Evolutionary conservation across 805 yeast species (phyloP).

Genomic region (Monosporozyma yasuniensis): DNA sequence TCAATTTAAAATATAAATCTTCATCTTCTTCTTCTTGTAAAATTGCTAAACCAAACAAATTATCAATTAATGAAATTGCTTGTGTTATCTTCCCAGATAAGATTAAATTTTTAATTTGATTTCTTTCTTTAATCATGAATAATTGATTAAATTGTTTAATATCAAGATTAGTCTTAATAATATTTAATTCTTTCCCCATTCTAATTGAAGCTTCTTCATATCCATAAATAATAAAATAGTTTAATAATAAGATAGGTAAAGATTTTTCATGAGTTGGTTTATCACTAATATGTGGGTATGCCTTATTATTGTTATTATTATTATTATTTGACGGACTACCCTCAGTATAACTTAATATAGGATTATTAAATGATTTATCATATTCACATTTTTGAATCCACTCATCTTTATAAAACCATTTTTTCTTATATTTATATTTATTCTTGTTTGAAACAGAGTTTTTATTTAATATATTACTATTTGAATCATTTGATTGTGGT

Average conservation of each 20-base stretch:
- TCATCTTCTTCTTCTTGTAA: slow-evolving; percentile 37
- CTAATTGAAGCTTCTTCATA: slow-evolving; percentile 57
- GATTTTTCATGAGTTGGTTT: neutral
- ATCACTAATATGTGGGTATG: neutral
- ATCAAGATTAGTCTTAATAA: slow-evolving; percentile 19
- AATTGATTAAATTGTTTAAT: slow-evolving; percentile 25
- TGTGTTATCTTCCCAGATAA: slow-evolving; percentile 20
- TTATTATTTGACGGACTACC: neutral
- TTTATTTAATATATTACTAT: neutral
- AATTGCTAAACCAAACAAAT: slow-evolving; percentile 21
- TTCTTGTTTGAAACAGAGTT: neutral
- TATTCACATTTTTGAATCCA: neutral
- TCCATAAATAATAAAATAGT: slow-evolving; percentile 72
- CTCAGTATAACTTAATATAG: too few relatives aligned
- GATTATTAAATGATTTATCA: neutral
- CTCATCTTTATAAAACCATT: slow-evolving; percentile 1
- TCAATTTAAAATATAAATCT: slow-evolving; percentile 63
- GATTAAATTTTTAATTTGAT: slow-evolving; percentile 18
- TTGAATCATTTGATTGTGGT: neutral
- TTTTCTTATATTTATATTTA: neutral
- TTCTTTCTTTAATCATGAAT: slow-evolving; percentile 23
- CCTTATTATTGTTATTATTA: too few relatives aligned
- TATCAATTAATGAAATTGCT: slow-evolving; percentile 27
- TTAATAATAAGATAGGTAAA: slow-evolving; percentile 39
- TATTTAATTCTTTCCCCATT: slow-evolving; percentile 50